These are phyloP conservation scores for Apiospora arundinis DNA, from an alignment of 2,329 filamentous ascomycete genomes.

Conservation along the genomic window DNA sequence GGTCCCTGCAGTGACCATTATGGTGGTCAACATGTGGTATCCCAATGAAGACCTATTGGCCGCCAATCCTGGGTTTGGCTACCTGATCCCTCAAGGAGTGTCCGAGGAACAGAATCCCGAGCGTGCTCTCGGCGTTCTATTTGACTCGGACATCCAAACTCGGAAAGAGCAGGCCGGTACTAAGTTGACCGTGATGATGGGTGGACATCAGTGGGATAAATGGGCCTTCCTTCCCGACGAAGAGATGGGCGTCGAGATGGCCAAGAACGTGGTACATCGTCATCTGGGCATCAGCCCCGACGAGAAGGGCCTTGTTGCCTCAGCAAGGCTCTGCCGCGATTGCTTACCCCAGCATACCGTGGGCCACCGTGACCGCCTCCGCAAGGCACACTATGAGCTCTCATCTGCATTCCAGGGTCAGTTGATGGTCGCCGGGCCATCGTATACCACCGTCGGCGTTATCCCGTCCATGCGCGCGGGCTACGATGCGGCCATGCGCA, in stretches of 20 bases:
- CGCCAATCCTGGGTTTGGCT: slow-evolving; percentile 80
- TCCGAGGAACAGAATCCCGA: slow-evolving; percentile 78
- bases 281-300: slow-evolving; percentile 70
- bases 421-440: slow-evolving; percentile 67
- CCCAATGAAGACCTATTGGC: slow-evolving; percentile 64
- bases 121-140: slow-evolving; percentile 86
- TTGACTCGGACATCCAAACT: slow-evolving; percentile 72
- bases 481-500: slow-evolving; percentile 48
- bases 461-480: slow-evolving; percentile 59
- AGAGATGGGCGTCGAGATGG: slow-evolving; percentile 72
- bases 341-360: slow-evolving; percentile 93
- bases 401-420: slow-evolving; percentile 62
- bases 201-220: slow-evolving; percentile 88
- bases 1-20: slow-evolving; percentile 77
- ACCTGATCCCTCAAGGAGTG: slow-evolving; percentile 82
- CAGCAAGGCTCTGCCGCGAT: slow-evolving; percentile 64
- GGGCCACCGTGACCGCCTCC: slow-evolving; percentile 73
- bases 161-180: slow-evolving; percentile 61
- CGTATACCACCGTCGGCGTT: slow-evolving; percentile 59
- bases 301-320: slow-evolving; percentile 62
- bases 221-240: slow-evolving; percentile 64
- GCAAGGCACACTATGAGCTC: slow-evolving; percentile 61
- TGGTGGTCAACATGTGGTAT: slow-evolving; percentile 93
- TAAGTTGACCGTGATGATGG: slow-evolving; percentile 93
- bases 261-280: slow-evolving; percentile 70